Evolutionary conservation across 257 asterid species (phyloP), one percentile per base, ranked within the genome.

Genomic region (Striga asiatica): DNA sequence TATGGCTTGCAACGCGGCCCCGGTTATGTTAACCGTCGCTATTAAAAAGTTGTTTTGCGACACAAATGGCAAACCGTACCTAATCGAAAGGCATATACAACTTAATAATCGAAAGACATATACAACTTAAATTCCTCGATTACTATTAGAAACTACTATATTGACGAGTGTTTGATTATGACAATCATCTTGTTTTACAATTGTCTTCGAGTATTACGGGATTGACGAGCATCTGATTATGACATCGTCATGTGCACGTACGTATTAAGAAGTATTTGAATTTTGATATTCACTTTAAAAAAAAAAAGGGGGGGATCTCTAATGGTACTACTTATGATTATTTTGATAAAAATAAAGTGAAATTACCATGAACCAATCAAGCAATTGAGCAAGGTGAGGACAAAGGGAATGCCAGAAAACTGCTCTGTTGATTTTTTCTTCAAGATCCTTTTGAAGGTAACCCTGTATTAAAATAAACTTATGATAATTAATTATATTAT

Each of bases 1-100:
- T 6, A 74, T 57, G 35, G 39, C 7, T 47, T 88, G 91, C 20
- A 88, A 75, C 19, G 13, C 86, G 10, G 81, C 89, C 2, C 97
- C 97, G 1, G 91, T 74, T 11, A 84, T 95, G 12, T 84, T 88
- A 32, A 84, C 72, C 1, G 88, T 80, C 1, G 94, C 81, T 9
- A 89, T 84, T 0, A 83, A 73, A 45, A 89, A 34, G 66, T 89
- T 89, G 76, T 89, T 68, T 2, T 86, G 84, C n/a, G 98, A 86
- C 63, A 89, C 95, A 61, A 89, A 86, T 1, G 96, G 95, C 72
- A 83, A 50, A 2, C 95, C 98, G 32, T 89, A 89, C 96, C 98
- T 89, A 66, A 47, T 37, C 57, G 49, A 51, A 14, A n/a, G n/a
- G n/a, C n/a, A n/a, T n/a, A n/a, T n/a, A n/a, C n/a, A n/a, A n/a